phyloP scores from a whole-genome alignment of 2,329 filamentous ascomycete genomes.

The Colletotrichum navitas region DNA sequence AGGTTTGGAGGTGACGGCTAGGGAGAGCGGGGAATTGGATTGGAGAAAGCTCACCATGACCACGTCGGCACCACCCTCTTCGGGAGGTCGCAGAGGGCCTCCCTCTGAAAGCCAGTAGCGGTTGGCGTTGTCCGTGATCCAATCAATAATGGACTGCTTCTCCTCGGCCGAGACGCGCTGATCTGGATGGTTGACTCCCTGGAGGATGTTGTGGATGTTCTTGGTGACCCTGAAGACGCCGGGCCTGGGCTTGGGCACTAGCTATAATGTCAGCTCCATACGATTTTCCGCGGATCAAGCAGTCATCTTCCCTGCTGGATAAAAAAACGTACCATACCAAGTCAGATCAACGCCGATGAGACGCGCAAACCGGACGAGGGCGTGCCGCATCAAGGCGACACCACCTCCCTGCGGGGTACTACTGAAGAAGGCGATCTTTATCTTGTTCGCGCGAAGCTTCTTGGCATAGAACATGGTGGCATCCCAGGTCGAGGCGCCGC shows the following conservation, averaged over 20 bases:
- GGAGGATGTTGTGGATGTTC: slow-evolving; percentile 89
- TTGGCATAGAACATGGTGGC: slow-evolving; percentile 73
- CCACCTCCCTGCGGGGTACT: slow-evolving; percentile 86
- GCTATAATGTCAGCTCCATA: slow-evolving; percentile 37
- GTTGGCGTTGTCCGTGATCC: slow-evolving; percentile 80
- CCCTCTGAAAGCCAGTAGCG: slow-evolving; percentile 79
- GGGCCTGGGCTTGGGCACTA: slow-evolving; percentile 82
- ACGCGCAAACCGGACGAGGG: slow-evolving; percentile 78
- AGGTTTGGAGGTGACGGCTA: slow-evolving; percentile 24
- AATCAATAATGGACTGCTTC: slow-evolving; percentile 73
- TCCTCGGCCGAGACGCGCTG: slow-evolving; percentile 75
- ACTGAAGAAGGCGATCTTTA: slow-evolving; percentile 83
- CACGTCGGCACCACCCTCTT: slow-evolving; percentile 80
- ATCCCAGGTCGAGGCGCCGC: slow-evolving; percentile 72
- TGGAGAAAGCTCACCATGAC: slow-evolving; percentile 66
- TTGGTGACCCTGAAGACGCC: slow-evolving; percentile 88
- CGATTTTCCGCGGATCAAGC: slow-evolving; percentile 2
- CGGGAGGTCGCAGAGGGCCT: slow-evolving; percentile 74
- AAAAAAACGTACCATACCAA: slow-evolving; percentile 73
- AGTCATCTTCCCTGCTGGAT: background rate
- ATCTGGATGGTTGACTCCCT: slow-evolving; percentile 77
- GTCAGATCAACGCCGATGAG: slow-evolving; percentile 76
- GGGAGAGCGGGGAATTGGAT: background rate
- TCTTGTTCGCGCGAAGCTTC: slow-evolving; percentile 72
- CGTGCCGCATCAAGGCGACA: slow-evolving; percentile 85